These are phyloP conservation scores for Trichoderma polysporum DNA, from an alignment of 2,329 filamentous ascomycete genomes.

Conservation along the genomic window DNA sequence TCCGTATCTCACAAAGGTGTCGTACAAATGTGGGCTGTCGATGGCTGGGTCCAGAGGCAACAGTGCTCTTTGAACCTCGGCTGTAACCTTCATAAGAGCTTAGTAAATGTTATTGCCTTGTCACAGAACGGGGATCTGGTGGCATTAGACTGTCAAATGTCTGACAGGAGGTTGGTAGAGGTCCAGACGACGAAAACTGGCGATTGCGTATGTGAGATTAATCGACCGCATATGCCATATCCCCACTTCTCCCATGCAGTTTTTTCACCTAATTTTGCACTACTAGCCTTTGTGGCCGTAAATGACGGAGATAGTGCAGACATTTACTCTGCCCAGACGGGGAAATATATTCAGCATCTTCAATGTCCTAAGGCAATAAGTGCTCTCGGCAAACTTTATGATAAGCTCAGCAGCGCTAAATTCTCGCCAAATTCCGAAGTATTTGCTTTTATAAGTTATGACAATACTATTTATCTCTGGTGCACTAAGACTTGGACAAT, in stretches of 20 bases:
- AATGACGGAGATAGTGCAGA: accelerated
- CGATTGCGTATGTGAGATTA: background rate
- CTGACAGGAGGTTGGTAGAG: background rate
- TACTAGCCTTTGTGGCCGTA: background rate
- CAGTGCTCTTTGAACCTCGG: background rate
- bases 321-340: background rate
- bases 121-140: background rate
- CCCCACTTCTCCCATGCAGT: too few relatives aligned
- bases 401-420: background rate
- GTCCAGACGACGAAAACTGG: background rate
- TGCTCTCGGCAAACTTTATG: too few relatives aligned
- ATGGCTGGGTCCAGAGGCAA: background rate
- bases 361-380: too few relatives aligned
- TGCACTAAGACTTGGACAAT: background rate
- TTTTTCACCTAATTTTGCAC: background rate
- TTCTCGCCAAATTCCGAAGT: background rate
- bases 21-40: background rate
- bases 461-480: background rate
- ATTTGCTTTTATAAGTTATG: background rate
- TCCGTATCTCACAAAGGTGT: background rate
- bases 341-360: background rate
- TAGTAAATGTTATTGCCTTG: background rate
- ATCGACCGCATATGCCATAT: background rate
- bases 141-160: background rate
- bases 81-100: too few relatives aligned